Evolutionary conservation across 345 rosid genomes (phyloP), one percentile per base, ranked within the genome.

Genomic region (Psidium friedrichsthalianum): DNA sequence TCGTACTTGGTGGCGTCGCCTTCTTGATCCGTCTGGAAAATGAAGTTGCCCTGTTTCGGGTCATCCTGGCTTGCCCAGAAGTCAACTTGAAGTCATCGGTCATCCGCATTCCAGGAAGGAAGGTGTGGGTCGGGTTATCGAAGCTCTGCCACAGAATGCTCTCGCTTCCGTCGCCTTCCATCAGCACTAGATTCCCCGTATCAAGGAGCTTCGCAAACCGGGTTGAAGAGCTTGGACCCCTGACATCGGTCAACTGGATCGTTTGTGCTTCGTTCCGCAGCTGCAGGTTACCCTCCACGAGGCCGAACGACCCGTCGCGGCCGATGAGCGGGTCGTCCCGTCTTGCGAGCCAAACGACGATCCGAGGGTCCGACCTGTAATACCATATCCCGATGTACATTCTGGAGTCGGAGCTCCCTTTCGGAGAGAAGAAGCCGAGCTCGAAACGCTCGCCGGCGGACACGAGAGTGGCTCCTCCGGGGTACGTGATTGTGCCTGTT

Each of bases 91-190:
- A 21, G 1, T 82, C 47, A 11, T 58, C 82, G 40, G 56, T 80
- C 90, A 94, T 87, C 53, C 5, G 88, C 95, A 93, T 93, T 24
- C 94, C 93, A 1, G 92, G 89, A 85, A 93, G 92, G 88, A 91
- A 92, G 6, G 94, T 91, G 84, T 93, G 90, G n/a, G 90, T 90
- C 14, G 93, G 92, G 59, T 90, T 22, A 21, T 84, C 54, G 83
- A 93, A 92, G 84, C 96, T 93, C 84, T 91, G 88, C 93, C 94
- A 92, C 21, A 87, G 74, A 32, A 49, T 24, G 6, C 18, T 84
- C 74, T 27, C 0, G n/a, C 0, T 27, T 8, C 27, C 82, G 64
- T 61, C 53, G n/a, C 84, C 85, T n/a, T 22, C 14, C 1, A 21
- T 85, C 85, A 90, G 54, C 11, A 92, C 87, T n/a, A 92, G 87